Evolutionary conservation across 2,329 filamentous ascomycete genomes (phyloP), one percentile per base, ranked within the genome.

Genomic region (Tolypocladium tundrense): DNA sequence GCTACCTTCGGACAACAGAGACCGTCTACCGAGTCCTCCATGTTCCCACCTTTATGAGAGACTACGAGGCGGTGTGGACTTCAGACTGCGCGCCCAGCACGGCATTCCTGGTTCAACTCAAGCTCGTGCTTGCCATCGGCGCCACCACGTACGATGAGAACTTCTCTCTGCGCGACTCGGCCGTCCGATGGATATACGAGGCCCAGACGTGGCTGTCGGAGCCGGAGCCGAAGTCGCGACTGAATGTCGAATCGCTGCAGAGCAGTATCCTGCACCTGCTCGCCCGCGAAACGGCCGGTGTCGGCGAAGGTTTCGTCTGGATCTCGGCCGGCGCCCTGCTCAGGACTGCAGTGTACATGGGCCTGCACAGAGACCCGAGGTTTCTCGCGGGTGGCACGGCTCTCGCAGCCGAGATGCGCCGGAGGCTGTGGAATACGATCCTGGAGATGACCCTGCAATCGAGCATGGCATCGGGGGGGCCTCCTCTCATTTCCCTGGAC

Each of bases 41-140:
- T 58, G 65, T 82, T 0, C 80, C 79, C 0, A 75, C 72, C 1
- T 83, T 84, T 51, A 69, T 58, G 33, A 70, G 64, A 8, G 73
- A 77, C 2, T 84, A 82, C 24, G 78, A 82, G 31, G 72, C 73
- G 0, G 61, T 82, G 0, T 86, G 82, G 82, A 42, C 45, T 0
- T 61, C 67, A 1, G 61, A 63, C 0, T 39, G 59, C 0, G 58
- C 67, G 1, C 65, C 71, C 0, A 73, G 77, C 45, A 69, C 67
- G 1, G 69, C 67, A 0, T 86, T 86, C 54, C 59, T 84, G 1
- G 74, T 84, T 16, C 82, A 82, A 52, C 61, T 86, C 3, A 84
- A 85, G 61, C 69, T 87, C 0, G 75, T 85, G 0, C 67, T 86
- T 4, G 81, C 84, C 0, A 77, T 86, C 21, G 84, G 83, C 0